These are phyloP conservation scores for Blastocystis sp. DNA, from an alignment of 352 stramenopile species.

Conservation along the genomic window DNA sequence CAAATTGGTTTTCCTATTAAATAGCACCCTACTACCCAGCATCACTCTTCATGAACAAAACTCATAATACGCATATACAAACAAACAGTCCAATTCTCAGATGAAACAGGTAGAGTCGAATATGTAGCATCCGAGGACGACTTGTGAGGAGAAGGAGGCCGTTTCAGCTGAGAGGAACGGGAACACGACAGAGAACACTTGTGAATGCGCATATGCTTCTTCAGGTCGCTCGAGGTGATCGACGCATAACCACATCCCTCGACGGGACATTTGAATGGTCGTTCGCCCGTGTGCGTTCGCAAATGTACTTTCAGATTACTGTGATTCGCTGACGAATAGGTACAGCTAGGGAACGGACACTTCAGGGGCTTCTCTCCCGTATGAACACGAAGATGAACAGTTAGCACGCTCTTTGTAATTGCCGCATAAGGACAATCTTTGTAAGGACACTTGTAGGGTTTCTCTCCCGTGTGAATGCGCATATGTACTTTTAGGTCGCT, in stretches of 20 bases:
- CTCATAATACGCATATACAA: too few relatives aligned
- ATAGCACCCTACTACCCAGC: too few relatives aligned
- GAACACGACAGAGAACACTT: too few relatives aligned
- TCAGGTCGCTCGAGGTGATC: constrained; percentile 47
- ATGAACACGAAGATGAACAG: constrained; percentile 37
- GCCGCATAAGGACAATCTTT: constrained; percentile 19
- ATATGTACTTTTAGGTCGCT: constrained; percentile 39
- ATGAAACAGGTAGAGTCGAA: too few relatives aligned
- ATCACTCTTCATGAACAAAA: too few relatives aligned
- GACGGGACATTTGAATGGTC: constrained; percentile 45
- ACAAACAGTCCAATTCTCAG: too few relatives aligned
- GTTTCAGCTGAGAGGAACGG: too few relatives aligned
- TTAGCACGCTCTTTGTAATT: constrained; percentile 23
- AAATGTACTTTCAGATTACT: constrained; percentile 53
- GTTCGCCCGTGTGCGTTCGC: constrained; percentile 22
- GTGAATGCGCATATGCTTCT: constrained; percentile 25
- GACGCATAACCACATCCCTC: constrained; percentile 13
- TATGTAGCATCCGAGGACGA: too few relatives aligned
- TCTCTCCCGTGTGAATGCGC: constrained; percentile 47
- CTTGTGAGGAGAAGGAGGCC: too few relatives aligned
- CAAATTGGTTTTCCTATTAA: too few relatives aligned
- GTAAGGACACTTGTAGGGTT: constrained; percentile 44
- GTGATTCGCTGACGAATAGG: not conserved
- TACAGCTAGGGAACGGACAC: constrained; percentile 28
- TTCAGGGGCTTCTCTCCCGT: constrained; percentile 23